Percentiles rank a stretch among this genome's conserved stretches.
phyloP scores from a whole-genome alignment of 495 filamentous ascomycete genomes.

The Penicilliopsis zonata region DNA sequence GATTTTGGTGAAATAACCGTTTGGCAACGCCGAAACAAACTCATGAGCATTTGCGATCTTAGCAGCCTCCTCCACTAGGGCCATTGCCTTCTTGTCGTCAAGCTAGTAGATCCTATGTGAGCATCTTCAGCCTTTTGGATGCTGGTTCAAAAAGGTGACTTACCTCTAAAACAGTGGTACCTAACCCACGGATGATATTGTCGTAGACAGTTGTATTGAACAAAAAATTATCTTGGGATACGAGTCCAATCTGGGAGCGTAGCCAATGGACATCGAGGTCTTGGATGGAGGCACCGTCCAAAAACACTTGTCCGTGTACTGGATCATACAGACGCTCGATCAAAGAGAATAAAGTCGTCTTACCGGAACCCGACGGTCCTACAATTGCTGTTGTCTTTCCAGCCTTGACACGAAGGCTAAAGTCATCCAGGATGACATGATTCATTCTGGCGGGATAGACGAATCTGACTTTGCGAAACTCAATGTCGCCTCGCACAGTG shows the following conservation, averaged over 20 bases:
- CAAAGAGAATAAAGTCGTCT: conserved; percentile 41
- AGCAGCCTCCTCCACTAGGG: conserved; percentile 27
- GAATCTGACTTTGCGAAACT: conserved; percentile 31
- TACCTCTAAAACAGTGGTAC: conserved; percentile 1
- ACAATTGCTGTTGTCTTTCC: conserved; percentile 59
- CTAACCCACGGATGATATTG: conserved; percentile 46
- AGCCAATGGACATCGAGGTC: conserved; percentile 38
- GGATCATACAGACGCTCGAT: conserved; percentile 39
- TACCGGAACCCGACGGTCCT: conserved; percentile 44
- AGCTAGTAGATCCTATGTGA: no score
- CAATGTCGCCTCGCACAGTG: conserved; percentile 12
- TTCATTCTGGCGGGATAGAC: conserved; percentile 45
- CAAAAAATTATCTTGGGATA: conserved; percentile 49
- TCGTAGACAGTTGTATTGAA: conserved; percentile 52
- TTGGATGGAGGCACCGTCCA: conserved; percentile 36
- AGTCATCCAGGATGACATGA: conserved; percentile 63
- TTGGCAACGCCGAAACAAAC: conserved; percentile 46
- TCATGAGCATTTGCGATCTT: conserved; percentile 49
- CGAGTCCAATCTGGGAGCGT: conserved; percentile 37
- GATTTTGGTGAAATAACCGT: conserved; percentile 45
- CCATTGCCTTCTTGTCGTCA: conserved; percentile 7
- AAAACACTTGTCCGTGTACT: conserved; percentile 14
- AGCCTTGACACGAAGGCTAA: conserved; percentile 55
- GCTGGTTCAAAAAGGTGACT: no score
- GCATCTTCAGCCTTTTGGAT: no score